Percentiles rank a stretch among this genome's conserved stretches.
Evolutionary conservation across 1,139 yeast species (phyloP).

Genomic region (Lodderomyces margitis): DNA sequence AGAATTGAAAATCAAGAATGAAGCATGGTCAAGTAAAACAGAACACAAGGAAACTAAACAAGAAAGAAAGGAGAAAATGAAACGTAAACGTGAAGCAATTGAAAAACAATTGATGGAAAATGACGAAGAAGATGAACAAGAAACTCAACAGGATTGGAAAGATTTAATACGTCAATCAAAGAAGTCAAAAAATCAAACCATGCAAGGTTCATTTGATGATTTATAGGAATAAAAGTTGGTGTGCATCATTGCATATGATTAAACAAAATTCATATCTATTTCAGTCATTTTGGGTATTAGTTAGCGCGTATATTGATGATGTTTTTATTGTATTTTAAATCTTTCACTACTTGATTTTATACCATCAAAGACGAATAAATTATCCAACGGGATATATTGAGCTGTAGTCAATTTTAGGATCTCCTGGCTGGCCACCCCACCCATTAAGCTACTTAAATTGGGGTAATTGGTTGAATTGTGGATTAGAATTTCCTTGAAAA

Average conservation of each 20-base stretch:
- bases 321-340: constrained; percentile 36
- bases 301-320: no score
- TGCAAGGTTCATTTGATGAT: constrained; percentile 72
- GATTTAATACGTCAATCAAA: constrained; percentile 68
- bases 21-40: constrained; percentile 77
- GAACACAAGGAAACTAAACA: constrained; percentile 63
- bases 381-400: constrained; percentile 73
- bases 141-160: constrained; percentile 80
- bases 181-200: constrained; percentile 39
- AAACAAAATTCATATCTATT: no score
- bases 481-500: constrained; percentile 28
- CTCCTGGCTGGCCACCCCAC: constrained; percentile 81
- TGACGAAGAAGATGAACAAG: constrained; percentile 49
- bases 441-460: constrained; percentile 49
- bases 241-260: no score
- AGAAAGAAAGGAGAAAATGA: constrained; percentile 63
- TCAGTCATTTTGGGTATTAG: no score
- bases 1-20: constrained; percentile 51
- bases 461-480: constrained; percentile 35
- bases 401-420: constrained; percentile 60
- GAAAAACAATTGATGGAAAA: constrained; percentile 55
- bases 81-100: constrained; percentile 60
- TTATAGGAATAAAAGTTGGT: constrained; percentile 34
- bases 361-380: constrained; percentile 68
- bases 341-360: constrained; percentile 49